These are phyloP conservation scores for Fusarium liriodendri DNA, from an alignment of 2,329 filamentous ascomycete genomes.

Conservation along the genomic window DNA sequence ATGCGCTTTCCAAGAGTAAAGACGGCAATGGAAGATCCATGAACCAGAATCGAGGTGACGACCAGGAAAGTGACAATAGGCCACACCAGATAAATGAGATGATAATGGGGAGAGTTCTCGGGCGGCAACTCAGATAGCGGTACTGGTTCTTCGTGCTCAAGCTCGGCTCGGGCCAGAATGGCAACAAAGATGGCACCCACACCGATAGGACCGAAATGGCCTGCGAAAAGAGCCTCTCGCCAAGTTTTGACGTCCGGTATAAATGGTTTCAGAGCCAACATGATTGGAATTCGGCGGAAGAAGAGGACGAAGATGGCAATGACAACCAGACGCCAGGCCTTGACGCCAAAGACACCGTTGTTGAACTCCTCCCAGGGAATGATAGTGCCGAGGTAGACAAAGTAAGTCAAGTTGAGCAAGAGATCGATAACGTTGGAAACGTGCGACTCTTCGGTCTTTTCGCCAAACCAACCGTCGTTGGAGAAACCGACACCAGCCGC, in stretches of 20 bases:
- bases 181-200: conserved; percentile 97
- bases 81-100: conserved; percentile 89
- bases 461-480: conserved; percentile 98
- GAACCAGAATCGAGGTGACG: conserved; percentile 92
- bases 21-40: conserved; percentile 97
- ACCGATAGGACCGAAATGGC: conserved; percentile 97
- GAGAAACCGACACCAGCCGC: conserved; percentile 98
- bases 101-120: conserved; percentile 66
- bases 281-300: conserved; percentile 95
- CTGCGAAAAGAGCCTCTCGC: conserved; percentile 95
- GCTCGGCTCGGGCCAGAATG: conserved; percentile 90
- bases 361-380: conserved; percentile 97
- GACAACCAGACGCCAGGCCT: conserved; percentile 91
- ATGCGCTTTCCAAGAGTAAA: conserved; percentile 98
- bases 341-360: conserved; percentile 75
- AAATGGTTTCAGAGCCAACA: conserved; percentile 89
- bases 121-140: conserved; percentile 74
- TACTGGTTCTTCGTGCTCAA: conserved; percentile 81
- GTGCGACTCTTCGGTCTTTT: conserved; percentile 98
- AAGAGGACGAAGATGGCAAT: conserved; percentile 94
- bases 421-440: conserved; percentile 99
- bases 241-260: conserved; percentile 99
- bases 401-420: conserved; percentile 96
- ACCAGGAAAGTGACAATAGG: conserved; percentile 95
- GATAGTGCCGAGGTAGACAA: conserved; percentile 97